phyloP scores from a whole-genome alignment of 257 asterid species.

The Solanum neorickii region DNA sequence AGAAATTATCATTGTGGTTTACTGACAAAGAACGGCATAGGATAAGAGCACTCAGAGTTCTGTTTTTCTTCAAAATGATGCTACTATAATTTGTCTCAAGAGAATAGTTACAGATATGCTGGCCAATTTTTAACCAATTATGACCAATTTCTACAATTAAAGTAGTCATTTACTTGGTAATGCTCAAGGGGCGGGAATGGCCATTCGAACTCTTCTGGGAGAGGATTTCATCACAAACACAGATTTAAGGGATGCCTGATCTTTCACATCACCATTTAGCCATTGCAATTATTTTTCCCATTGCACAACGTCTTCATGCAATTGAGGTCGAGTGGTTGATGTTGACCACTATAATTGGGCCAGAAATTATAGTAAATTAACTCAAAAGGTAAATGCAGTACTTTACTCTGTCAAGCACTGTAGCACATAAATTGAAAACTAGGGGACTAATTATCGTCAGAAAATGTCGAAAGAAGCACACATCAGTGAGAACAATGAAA shows the following conservation, averaged over 20 bases:
- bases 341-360: not conserved
- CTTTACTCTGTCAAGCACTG: not conserved
- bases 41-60: not conserved
- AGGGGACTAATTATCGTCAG: not conserved
- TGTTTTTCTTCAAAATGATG: not conserved
- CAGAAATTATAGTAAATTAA: not conserved
- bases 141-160: not conserved
- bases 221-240: not conserved
- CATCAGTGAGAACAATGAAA: not conserved
- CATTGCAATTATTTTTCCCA: not conserved
- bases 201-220: not conserved
- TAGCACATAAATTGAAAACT: not conserved
- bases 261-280: not conserved
- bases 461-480: not conserved
- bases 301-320: not conserved
- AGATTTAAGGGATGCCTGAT: not conserved
- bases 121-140: not conserved
- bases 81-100: not conserved
- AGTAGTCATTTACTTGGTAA: not conserved
- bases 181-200: not conserved
- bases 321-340: not conserved
- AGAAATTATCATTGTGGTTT: not conserved
- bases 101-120: not conserved
- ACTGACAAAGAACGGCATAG: not conserved
- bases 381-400: not conserved